Conservation (phyloP, 129 eudicot species). For the Arctium minus region DNA sequence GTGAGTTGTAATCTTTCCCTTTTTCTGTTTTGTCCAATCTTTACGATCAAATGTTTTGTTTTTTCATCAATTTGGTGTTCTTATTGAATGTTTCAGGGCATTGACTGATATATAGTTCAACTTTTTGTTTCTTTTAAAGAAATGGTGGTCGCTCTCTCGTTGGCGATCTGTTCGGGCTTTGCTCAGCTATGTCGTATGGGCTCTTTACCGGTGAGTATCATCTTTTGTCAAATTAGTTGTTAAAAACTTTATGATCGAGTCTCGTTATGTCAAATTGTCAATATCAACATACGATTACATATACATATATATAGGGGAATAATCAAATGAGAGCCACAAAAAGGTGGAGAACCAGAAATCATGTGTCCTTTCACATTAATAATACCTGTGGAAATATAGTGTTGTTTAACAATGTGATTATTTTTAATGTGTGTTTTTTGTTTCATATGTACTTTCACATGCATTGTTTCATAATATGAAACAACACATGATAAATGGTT, state of each 20-base stretch:
- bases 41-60: background rate
- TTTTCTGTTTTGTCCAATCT: background rate
- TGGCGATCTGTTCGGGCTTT: constrained; percentile 97
- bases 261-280: background rate
- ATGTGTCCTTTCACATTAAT: no score
- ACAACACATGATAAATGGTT: no score
- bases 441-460: no score
- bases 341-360: no score
- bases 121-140: constrained; percentile 77
- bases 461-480: no score
- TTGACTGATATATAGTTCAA: constrained; percentile 66
- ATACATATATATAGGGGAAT: no score
- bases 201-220: constrained; percentile 76
- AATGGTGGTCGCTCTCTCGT: constrained; percentile 74
- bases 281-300: background rate
- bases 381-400: no score
- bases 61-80: constrained; percentile 41
- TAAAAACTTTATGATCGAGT: background rate
- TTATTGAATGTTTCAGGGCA: constrained; percentile 56
- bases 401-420: no score
- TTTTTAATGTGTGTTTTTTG: no score
- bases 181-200: constrained; percentile 88
- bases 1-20: constrained; percentile 8
- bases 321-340: no score
- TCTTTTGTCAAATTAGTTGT: constrained; percentile 5